Evolutionary conservation across 768 basidiomycete genomes (phyloP).

Genomic region (Symmetrospora coprosmae): DNA sequence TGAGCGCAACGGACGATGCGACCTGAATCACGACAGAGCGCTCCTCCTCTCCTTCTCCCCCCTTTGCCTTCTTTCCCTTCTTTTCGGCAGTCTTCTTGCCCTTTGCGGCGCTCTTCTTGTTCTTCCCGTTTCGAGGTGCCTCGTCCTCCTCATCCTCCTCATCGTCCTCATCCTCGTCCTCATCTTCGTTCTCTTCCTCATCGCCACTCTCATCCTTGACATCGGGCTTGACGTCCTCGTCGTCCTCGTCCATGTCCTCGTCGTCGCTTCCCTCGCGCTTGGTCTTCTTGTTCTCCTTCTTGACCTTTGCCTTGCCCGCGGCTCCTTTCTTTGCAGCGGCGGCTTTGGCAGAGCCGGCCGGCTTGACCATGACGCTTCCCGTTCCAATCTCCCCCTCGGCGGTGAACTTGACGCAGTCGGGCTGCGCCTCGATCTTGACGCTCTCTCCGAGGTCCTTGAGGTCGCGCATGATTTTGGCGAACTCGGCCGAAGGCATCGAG

Average conservation of each 20-base stretch:
- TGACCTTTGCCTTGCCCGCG: constrained; percentile 29
- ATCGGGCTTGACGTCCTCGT: constrained; percentile 42
- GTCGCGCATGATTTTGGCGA: constrained; percentile 82
- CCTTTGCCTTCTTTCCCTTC: constrained; percentile 37
- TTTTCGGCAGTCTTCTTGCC: too few relatives aligned
- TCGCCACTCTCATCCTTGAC: constrained; percentile 33
- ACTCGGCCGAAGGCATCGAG: constrained; percentile 71
- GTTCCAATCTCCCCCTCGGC: constrained; percentile 90
- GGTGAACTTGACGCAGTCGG: constrained; percentile 86
- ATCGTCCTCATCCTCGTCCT: constrained; percentile 42
- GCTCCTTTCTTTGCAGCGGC: constrained; percentile 27
- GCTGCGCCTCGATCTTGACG: constrained; percentile 86
- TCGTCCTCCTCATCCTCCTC: constrained; percentile 36
- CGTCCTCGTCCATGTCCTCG: constrained; percentile 37
- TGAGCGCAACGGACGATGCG: constrained; percentile 77
- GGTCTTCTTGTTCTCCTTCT: constrained; percentile 28
- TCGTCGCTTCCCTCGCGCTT: constrained; percentile 33
- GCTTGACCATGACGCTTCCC: constrained; percentile 69
- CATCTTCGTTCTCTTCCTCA: constrained; percentile 28
- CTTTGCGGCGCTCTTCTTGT: constrained; percentile 38
- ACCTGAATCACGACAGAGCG: constrained; percentile 56
- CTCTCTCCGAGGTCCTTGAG: constrained; percentile 78
- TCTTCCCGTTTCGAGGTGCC: constrained; percentile 10
- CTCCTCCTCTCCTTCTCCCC: constrained; percentile 51
- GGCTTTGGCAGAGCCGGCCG: constrained; percentile 33